Conservation (phyloP, 108 stramenopile genomes). For the Skeletonema marinoi region DNA sequence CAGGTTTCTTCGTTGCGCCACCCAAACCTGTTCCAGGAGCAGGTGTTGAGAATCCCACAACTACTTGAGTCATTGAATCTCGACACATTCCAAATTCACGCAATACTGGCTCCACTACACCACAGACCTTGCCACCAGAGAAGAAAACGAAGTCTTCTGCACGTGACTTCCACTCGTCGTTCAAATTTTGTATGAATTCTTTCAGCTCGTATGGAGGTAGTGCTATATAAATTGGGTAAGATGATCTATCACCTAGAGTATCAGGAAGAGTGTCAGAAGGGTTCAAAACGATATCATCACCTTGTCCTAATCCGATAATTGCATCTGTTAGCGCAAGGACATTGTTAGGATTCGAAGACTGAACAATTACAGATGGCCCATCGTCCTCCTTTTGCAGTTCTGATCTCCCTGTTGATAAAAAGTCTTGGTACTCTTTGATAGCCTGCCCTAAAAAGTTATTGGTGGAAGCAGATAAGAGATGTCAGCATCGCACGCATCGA, state of each 20-base stretch:
- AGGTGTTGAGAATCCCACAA: constrained; percentile 65
- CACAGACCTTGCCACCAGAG: constrained; percentile 70
- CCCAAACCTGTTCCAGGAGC: constrained; percentile 16
- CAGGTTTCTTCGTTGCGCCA: constrained; percentile 30
- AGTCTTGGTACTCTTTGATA: constrained; percentile 72
- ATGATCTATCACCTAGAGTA: constrained; percentile 43
- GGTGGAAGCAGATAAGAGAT: neutral
- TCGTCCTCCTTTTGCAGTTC: constrained; percentile 66
- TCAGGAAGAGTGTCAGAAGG: constrained; percentile 60
- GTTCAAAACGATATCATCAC: constrained; percentile 65
- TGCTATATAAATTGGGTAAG: constrained; percentile 80
- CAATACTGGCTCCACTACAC: constrained; percentile 74
- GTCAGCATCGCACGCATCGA: neutral
- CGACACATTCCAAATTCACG: constrained; percentile 76
- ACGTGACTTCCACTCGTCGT: constrained; percentile 53
- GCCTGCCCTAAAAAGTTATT: constrained; percentile 20
- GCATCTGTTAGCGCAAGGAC: constrained; percentile 52
- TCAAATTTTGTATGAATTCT: constrained; percentile 63
- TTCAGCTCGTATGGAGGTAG: constrained; percentile 66
- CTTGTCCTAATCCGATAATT: constrained; percentile 58
- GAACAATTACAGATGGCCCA: constrained; percentile 72
- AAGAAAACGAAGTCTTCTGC: constrained; percentile 80
- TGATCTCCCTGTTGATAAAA: constrained; percentile 62
- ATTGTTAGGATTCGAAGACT: constrained; percentile 43
- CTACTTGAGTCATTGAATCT: constrained; percentile 79